Evolutionary conservation across 1,284 basidiomycete genomes (phyloP), one percentile per base, ranked within the genome.

Genomic region (Tilletia horrida): DNA sequence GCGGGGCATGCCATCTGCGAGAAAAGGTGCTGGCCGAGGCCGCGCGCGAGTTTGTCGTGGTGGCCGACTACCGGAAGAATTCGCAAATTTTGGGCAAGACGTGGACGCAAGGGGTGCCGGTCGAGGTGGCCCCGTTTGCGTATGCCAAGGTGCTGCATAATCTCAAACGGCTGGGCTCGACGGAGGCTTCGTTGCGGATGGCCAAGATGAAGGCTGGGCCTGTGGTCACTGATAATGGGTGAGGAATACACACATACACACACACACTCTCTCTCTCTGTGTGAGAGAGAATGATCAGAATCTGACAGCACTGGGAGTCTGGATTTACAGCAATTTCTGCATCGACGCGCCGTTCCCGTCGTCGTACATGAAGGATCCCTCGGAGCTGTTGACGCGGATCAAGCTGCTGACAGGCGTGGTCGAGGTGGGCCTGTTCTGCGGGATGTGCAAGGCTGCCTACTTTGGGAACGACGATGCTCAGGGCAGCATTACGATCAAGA

Each of bases 1-100:
- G 95, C 67, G 95, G 95, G 11, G 95, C 93, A 1, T 97, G 95
- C 83, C 96, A 98, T 77, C 84, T 98, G 43, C 88, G 94, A 44
- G 96, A 98, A 84, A 98, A 98, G 83, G 93, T 98, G 2, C 87
- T 98, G 21, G 94, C 82, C 14, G 95, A 97, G 82, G 93, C 93
- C 21, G 94, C 96, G n/a, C 87, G 88, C 75, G 66, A 76, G 55
- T 97, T 95, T 84, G 85, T 97, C 80, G 86, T 97, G 61, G 95
- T 98, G 52, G 95, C 96, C 62, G 96, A 98, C 83, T 92, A 91
- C 84, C 88, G 95, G 73, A 98, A 83, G 70, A 93, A 97, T 78
- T 89, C 89, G 8, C 84, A 88, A 65, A 86, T 88, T 47, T 86
- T 98, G 18, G 93, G 95, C 2, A 90, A 89, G 29, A 91, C 86